Evolutionary conservation across 352 stramenopile genomes (phyloP).

Genomic region (Globisporangium spiculum): DNA sequence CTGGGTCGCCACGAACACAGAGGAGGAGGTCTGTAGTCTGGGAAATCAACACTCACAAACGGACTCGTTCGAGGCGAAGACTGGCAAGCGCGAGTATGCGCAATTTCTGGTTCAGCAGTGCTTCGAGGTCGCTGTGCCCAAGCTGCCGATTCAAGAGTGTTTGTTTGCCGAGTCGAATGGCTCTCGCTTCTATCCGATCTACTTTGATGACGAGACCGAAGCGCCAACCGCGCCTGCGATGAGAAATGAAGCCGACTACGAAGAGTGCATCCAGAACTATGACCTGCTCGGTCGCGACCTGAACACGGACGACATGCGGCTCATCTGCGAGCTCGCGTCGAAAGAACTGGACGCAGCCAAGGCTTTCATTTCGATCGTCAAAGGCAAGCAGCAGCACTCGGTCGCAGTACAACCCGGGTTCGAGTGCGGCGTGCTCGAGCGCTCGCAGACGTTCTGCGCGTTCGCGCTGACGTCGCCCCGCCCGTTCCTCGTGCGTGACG

Average conservation of each 20-base stretch:
- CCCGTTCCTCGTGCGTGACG: slow-evolving; percentile 44
- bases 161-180: slow-evolving; percentile 41
- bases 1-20: slow-evolving; percentile 22
- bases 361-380: slow-evolving; percentile 27
- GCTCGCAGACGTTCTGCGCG: slow-evolving; percentile 33
- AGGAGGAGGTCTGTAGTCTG: not conserved
- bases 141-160: slow-evolving; percentile 35
- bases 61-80: not conserved
- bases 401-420: not conserved
- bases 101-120: slow-evolving; percentile 57
- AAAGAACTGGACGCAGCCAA: slow-evolving; percentile 37
- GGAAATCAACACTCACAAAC: not conserved
- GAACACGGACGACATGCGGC: slow-evolving; percentile 31
- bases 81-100: slow-evolving; percentile 16
- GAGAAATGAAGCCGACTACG: slow-evolving; percentile 23
- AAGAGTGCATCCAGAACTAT: slow-evolving; percentile 29
- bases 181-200: slow-evolving; percentile 37
- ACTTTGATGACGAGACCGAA: slow-evolving; percentile 38
- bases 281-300: slow-evolving; percentile 22
- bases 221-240: slow-evolving; percentile 17
- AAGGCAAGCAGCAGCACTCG: slow-evolving; percentile 21
- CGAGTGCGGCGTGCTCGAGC: slow-evolving; percentile 10
- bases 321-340: slow-evolving; percentile 42
- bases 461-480: slow-evolving; percentile 29
- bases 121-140: slow-evolving; percentile 40